These are phyloP conservation scores for Blastocladiella emersonii DNA, from an alignment of 371 early-diverging fungal genomes.

Conservation along the genomic window DNA sequence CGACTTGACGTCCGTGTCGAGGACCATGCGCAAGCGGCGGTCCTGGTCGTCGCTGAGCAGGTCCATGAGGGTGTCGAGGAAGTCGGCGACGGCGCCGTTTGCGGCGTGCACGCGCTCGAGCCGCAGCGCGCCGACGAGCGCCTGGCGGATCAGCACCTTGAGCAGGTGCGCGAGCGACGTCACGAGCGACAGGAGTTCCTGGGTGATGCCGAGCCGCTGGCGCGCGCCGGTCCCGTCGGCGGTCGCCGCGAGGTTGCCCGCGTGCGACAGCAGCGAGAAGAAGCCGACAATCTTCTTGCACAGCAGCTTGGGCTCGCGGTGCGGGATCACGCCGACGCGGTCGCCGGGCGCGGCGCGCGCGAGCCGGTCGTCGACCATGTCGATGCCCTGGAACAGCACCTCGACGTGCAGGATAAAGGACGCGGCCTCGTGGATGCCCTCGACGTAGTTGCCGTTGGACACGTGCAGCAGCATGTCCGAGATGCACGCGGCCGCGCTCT, in stretches of 20 bases:
- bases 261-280: conserved; percentile 74
- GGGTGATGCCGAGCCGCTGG: conserved; percentile 53
- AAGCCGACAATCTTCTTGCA: conserved; percentile 83
- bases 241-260: conserved; percentile 24
- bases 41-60: conserved; percentile 39
- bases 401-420: conserved; percentile 86
- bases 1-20: conserved; percentile 47
- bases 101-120: conserved; percentile 19
- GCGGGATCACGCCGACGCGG: conserved; percentile 45
- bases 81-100: conserved; percentile 29
- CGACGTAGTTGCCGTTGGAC: conserved; percentile 63
- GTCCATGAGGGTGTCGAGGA: conserved; percentile 38
- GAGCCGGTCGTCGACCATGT: conserved; percentile 56
- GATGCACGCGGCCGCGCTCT: conserved; percentile 90
- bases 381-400: conserved; percentile 78
- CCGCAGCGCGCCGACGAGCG: conserved; percentile 71
- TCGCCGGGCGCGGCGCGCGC: conserved; percentile 29
- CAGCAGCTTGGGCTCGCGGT: conserved; percentile 76
- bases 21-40: neutral
- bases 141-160: conserved; percentile 77
- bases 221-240: neutral
- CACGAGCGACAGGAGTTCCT: conserved; percentile 77
- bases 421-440: conserved; percentile 77
- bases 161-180: conserved; percentile 85
- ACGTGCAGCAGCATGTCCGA: conserved; percentile 90